These are phyloP conservation scores for Kwoniella dejecticola DNA, from an alignment of 768 basidiomycete species.

Conservation along the genomic window DNA sequence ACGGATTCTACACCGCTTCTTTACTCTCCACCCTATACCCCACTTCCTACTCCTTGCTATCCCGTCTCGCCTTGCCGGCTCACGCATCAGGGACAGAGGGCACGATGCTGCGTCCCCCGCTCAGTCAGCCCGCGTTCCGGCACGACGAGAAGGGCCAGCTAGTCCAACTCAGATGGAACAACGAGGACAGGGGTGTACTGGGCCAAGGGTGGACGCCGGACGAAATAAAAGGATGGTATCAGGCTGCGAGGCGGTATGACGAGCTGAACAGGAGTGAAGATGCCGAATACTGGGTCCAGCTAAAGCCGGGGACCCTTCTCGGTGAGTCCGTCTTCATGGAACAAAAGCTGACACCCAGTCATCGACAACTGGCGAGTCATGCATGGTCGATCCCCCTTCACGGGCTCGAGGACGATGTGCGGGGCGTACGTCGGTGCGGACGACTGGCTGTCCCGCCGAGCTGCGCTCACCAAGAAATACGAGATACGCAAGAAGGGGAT, in stretches of 20 bases:
- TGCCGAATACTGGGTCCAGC: conserved; percentile 87
- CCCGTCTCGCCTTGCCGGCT: conserved; percentile 69
- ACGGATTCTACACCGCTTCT: conserved; percentile 89
- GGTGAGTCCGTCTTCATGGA: conserved; percentile 60
- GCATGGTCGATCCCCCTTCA: conserved; percentile 89
- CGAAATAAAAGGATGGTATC: conserved; percentile 80
- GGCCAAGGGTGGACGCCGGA: conserved; percentile 59
- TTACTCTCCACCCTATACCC: conserved; percentile 74
- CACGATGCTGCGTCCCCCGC: conserved; percentile 58
- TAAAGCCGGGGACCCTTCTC: conserved; percentile 82
- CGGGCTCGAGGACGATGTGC: conserved; percentile 86
- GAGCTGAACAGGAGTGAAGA: conserved; percentile 72
- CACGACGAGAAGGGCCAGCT: conserved; percentile 71
- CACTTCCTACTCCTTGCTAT: conserved; percentile 68
- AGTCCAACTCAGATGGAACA: conserved; percentile 86
- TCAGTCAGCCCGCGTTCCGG: conserved; percentile 70
- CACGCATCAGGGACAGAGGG: conserved; percentile 82
- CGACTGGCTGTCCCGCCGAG: conserved; percentile 79
- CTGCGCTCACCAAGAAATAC: conserved; percentile 36
- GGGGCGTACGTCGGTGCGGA: conserved; percentile 92
- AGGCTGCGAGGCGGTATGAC: conserved; percentile 79
- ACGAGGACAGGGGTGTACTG: conserved; percentile 86
- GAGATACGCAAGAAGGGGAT: conserved; percentile 18
- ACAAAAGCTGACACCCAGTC: conserved; percentile 59
- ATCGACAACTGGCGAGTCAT: conserved; percentile 91